Base-by-base conservation (phyloP, 2,329 filamentous ascomycete species). In the Fusarium sp. region DNA sequence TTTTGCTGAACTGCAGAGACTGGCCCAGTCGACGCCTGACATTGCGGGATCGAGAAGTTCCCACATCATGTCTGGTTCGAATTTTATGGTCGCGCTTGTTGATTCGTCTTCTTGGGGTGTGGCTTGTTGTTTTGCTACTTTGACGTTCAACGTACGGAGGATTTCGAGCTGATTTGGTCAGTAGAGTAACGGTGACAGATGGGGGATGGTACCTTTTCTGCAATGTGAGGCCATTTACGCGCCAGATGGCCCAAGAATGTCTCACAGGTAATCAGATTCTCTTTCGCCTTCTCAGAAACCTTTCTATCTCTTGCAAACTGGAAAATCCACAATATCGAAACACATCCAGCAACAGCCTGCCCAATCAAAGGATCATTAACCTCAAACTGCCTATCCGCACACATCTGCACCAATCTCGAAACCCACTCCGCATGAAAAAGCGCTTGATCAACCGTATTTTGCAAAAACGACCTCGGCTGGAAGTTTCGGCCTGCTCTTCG, bases 371-470 rank as follows among this genome's bases (percentile, higher is more conserved):
- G 73, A 42, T 75, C 73, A 11, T 66, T 70, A 2, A 75, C 66
- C 10, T 67, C 38, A 11, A 75, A 73, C 1, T 61, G 51, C 1
- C 68, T 44, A 18, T 75, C 73, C 1, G 61, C 64, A 3, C 71
- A 74, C 71, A 75, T 75, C 8, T 68, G 70, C 2, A 75, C 55
- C 1, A 75, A n/a, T 3, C 69, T 61, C 1, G 68, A 70, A 14
- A 75, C 73, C 73, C 73, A 75, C 24, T 73, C 63, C 0, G 67
- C 66, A 2, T 75, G 70, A 24, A 70, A 75, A 0, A 75, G 30
- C 1, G 73, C 73, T n/a, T 75, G 73, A 12, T 75, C 73, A 3
- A 75, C 73, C 2, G 71, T 75, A 8, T 73, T 72, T 11, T 75
- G 73, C 1, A 75, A 2, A 11, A 75, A 75, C 0, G 73, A 75